phyloP scores from a whole-genome alignment of 169 alveolate genomes.

The Plasmodium adleri region DNA sequence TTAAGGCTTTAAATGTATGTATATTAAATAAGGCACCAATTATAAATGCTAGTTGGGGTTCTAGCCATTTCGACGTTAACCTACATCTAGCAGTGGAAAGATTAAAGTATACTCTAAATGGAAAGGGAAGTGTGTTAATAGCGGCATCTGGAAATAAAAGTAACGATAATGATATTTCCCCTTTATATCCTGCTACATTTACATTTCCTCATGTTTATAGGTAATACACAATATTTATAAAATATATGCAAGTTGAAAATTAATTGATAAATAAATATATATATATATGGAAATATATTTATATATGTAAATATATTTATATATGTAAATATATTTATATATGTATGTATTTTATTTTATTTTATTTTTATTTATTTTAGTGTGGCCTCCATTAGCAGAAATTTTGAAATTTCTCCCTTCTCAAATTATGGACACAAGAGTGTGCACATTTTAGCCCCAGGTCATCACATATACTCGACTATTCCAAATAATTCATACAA shows the following conservation, averaged over 20 bases:
- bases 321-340: background rate
- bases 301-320: background rate
- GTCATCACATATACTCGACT: constrained; percentile 74
- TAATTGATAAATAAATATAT: too few species aligned
- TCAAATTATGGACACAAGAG: constrained; percentile 76
- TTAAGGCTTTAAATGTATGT: constrained; percentile 70
- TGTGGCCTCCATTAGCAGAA: constrained; percentile 63
- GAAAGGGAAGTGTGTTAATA: constrained; percentile 56
- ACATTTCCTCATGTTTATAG: constrained; percentile 43
- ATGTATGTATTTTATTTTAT: constrained; percentile 1
- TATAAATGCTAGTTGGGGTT: constrained; percentile 76
- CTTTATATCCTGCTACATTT: constrained; percentile 55
- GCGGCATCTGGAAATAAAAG: constrained; percentile 65
- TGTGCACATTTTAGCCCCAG: constrained; percentile 80
- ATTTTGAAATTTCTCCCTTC: constrained; percentile 65
- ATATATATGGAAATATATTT: too few species aligned
- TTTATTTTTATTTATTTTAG: constrained; percentile 3
- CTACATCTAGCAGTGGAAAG: constrained; percentile 39
- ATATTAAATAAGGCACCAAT: constrained; percentile 64
- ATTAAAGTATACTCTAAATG: constrained; percentile 48
- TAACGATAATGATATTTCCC: constrained; percentile 37
- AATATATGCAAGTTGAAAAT: too few species aligned
- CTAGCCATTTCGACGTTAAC: constrained; percentile 39
- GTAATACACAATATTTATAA: constrained; percentile 1
- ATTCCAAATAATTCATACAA: constrained; percentile 72